A percentile compares a stretch with the other conserved stretches of the same genome.
Evolutionary conservation across 441 rosid species (phyloP).

Genomic region (Erodium trifolium): DNA sequence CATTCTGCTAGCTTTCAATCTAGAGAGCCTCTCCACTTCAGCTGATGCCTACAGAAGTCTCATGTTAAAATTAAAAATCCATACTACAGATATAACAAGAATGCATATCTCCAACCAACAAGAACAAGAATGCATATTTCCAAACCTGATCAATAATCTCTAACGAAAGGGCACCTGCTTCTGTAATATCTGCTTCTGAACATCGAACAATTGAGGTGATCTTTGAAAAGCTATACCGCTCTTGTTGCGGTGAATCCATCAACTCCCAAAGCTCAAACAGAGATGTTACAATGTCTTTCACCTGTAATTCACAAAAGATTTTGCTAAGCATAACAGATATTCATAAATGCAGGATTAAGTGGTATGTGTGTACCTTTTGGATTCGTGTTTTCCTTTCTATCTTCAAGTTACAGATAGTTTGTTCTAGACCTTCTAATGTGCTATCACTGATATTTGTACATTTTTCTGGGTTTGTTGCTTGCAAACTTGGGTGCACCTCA

Average conservation of each 20-base stretch:
- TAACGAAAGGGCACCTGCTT: slow-evolving; percentile 57
- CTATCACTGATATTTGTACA: slow-evolving; percentile 74
- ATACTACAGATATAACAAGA: slow-evolving; percentile 7
- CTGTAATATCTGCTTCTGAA: slow-evolving; percentile 55
- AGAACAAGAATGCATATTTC: background rate
- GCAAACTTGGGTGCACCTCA: slow-evolving; percentile 90
- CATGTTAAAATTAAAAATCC: background rate
- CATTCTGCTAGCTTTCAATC: slow-evolving; percentile 56
- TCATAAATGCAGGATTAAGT: slow-evolving; percentile 4
- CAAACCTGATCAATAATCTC: slow-evolving; percentile 72
- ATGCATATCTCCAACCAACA: background rate
- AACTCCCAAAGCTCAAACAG: slow-evolving; percentile 81
- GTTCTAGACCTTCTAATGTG: slow-evolving; percentile 79
- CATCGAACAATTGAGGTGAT: slow-evolving; percentile 43
- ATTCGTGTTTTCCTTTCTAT: slow-evolving; percentile 59
- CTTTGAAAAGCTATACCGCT: slow-evolving; percentile 46
- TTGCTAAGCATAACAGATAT: slow-evolving; percentile 9
- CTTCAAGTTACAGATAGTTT: slow-evolving; percentile 58
- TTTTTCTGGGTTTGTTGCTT: slow-evolving; percentile 54
- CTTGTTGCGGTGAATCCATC: slow-evolving; percentile 83
- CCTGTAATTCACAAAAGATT: slow-evolving; percentile 37
- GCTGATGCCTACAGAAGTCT: slow-evolving; percentile 46
- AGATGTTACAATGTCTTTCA: slow-evolving; percentile 51
- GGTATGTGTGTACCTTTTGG: slow-evolving; percentile 45
- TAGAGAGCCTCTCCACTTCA: slow-evolving; percentile 54